Conservation (phyloP, 495 filamentous ascomycete genomes). For the Aspergillus bertholletiae region DNA sequence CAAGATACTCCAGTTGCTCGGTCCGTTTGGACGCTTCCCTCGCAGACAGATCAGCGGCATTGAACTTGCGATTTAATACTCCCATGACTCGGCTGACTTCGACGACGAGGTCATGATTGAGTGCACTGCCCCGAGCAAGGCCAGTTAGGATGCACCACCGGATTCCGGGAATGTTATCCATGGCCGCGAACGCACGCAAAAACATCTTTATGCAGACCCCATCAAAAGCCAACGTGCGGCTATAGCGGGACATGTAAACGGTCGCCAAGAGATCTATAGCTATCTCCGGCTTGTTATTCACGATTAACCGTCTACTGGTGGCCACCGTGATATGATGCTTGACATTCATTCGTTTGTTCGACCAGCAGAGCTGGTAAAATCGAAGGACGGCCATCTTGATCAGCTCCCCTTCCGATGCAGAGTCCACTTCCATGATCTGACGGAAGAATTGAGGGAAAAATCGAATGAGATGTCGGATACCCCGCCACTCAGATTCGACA, state of each 20-base stretch:
- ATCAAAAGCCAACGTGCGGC: conserved; percentile 28
- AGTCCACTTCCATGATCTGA: conserved; percentile 27
- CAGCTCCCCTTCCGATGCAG: conserved; percentile 16
- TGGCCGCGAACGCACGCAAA: conserved; percentile 31
- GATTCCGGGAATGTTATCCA: conserved; percentile 30
- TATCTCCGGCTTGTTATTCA: conserved; percentile 14
- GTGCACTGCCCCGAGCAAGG: conserved; percentile 27
- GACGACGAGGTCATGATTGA: conserved; percentile 29
- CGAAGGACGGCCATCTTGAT: conserved; percentile 37
- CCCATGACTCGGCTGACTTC: conserved; percentile 30
- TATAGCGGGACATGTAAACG: conserved; percentile 38
- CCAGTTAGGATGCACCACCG: conserved; percentile 43
- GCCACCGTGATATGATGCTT: conserved; percentile 34
- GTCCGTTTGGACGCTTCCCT: conserved; percentile 4
- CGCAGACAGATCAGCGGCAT: background rate
- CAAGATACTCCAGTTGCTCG: conserved; percentile 14
- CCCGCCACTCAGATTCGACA: conserved; percentile 30
- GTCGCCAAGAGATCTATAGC: conserved; percentile 35
- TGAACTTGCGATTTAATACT: conserved; percentile 5
- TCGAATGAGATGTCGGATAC: conserved; percentile 14
- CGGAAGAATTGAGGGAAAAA: conserved; percentile 39
- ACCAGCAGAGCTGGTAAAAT: conserved; percentile 38
- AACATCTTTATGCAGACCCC: conserved; percentile 42
- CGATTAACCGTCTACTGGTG: conserved; percentile 28
- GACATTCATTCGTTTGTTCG: conserved; percentile 21